Evolutionary conservation across 1,284 basidiomycete genomes (phyloP).

Genomic region (Neotropicomus parvogracilis): DNA sequence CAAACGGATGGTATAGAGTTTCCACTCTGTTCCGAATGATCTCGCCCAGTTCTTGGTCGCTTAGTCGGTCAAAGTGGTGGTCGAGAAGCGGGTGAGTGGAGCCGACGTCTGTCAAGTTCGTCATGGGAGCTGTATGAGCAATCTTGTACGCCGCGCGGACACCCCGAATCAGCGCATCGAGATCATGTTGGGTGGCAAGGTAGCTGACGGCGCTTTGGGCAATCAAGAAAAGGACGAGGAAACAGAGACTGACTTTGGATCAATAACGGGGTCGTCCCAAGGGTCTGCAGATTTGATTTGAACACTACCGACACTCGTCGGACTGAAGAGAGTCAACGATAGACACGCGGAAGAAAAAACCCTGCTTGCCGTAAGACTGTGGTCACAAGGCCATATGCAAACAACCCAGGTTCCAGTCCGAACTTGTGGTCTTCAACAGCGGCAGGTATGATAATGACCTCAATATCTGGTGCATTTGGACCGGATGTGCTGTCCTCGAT

Average conservation of each 20-base stretch:
- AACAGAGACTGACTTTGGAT: slow-evolving; percentile 38
- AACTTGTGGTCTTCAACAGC: slow-evolving; percentile 13
- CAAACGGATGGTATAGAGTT: slow-evolving; percentile 58
- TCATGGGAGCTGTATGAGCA: slow-evolving; percentile 48
- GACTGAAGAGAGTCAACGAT: slow-evolving; percentile 29
- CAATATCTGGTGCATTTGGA: slow-evolving; percentile 55
- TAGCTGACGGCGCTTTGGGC: slow-evolving; percentile 41
- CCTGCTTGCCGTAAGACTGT: slow-evolving; percentile 25
- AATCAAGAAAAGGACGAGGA: neutral
- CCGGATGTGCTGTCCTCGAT: slow-evolving; percentile 54
- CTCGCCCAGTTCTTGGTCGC: slow-evolving; percentile 42
- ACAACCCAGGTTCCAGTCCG: slow-evolving; percentile 3
- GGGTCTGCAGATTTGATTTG: slow-evolving; percentile 40
- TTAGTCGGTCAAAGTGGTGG: slow-evolving; percentile 38
- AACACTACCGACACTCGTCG: slow-evolving; percentile 42
- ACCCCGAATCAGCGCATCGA: slow-evolving; percentile 52
- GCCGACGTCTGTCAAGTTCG: slow-evolving; percentile 43
- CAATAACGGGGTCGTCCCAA: slow-evolving; percentile 41
- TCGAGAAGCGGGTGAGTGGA: slow-evolving; percentile 41
- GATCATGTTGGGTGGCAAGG: slow-evolving; percentile 51
- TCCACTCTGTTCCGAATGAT: slow-evolving; percentile 47
- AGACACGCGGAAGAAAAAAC: neutral
- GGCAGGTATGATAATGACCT: slow-evolving; percentile 50
- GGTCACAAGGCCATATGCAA: slow-evolving; percentile 20
- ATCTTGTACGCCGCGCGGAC: slow-evolving; percentile 49